Evolutionary conservation across 1,139 yeast genomes (phyloP).

Genomic region (Candida buenavistaensis): DNA sequence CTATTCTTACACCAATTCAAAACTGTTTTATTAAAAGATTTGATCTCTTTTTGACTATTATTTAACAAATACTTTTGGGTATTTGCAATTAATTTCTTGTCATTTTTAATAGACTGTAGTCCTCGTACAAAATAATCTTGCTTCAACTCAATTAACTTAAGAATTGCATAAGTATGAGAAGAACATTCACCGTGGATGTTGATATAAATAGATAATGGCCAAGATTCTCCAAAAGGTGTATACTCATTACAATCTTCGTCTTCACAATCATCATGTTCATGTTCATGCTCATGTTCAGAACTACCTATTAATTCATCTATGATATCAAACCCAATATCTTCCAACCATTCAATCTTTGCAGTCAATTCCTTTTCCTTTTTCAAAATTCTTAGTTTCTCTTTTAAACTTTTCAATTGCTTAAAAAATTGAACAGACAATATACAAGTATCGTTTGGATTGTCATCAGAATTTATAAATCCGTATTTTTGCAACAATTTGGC

Average conservation of each 20-base stretch:
- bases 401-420: slow-evolving; percentile 35
- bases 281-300: slow-evolving; percentile 13
- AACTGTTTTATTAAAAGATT: slow-evolving; percentile 17
- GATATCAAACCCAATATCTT: slow-evolving; percentile 47
- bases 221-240: no score
- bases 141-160: slow-evolving; percentile 26
- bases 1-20: slow-evolving; percentile 24
- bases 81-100: slow-evolving; percentile 9
- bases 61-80: slow-evolving; percentile 12
- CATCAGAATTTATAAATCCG: slow-evolving; percentile 58
- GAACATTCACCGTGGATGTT: slow-evolving; percentile 25
- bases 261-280: slow-evolving; percentile 17
- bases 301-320: slow-evolving; percentile 35
- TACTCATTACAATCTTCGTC: slow-evolving; percentile 14
- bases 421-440: slow-evolving; percentile 56
- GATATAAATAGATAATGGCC: slow-evolving; percentile 30
- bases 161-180: slow-evolving; percentile 26
- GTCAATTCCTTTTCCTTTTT: slow-evolving; percentile 32
- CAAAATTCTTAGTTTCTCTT: slow-evolving; percentile 18
- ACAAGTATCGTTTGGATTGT: slow-evolving; percentile 58
- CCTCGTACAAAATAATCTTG: slow-evolving; percentile 23
- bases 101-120: slow-evolving; percentile 10
- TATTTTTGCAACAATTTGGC: slow-evolving; percentile 68
- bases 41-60: slow-evolving; percentile 14
- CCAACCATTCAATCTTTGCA: slow-evolving; percentile 65